phyloP scores from a whole-genome alignment of 192 early-diverging fungal species.

The Coemansia sp. region DNA sequence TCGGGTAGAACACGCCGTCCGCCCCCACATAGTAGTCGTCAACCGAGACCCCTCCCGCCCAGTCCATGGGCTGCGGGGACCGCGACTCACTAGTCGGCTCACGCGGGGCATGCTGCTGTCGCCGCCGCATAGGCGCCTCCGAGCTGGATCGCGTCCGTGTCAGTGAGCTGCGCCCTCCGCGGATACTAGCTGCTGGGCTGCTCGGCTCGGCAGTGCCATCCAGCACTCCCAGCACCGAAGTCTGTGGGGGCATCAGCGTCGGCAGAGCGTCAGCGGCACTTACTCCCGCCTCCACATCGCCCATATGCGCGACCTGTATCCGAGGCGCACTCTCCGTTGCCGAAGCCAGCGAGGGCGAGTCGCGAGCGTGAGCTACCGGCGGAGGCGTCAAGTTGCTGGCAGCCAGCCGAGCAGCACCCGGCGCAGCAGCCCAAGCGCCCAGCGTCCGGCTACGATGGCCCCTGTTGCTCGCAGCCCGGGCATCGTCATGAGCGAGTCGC shows the following conservation, averaged over 20 bases:
- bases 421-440: slow-evolving; percentile 17
- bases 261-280: neutral
- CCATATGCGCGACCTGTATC: neutral
- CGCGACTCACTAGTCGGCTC: slow-evolving; percentile 3
- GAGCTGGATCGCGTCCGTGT: slow-evolving; percentile 47
- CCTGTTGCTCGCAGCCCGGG: neutral
- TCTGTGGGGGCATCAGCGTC: neutral
- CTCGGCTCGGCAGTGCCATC: slow-evolving; percentile 46
- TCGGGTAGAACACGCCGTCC: slow-evolving; percentile 53
- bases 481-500: neutral
- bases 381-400: slow-evolving; percentile 10
- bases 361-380: slow-evolving; percentile 12
- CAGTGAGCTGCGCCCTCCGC: slow-evolving; percentile 14
- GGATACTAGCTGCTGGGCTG: neutral
- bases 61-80: slow-evolving; percentile 11
- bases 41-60: slow-evolving; percentile 27
- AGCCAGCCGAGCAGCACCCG: slow-evolving; percentile 4
- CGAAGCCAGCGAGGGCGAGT: slow-evolving; percentile 8
- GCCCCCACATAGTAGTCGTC: slow-evolving; percentile 52
- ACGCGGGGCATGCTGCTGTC: neutral
- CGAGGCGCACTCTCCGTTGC: neutral
- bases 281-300: neutral
- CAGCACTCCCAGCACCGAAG: slow-evolving; percentile 40
- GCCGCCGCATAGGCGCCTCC: slow-evolving; percentile 32
- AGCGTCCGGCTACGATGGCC: slow-evolving; percentile 9